phyloP scores from a whole-genome alignment of 2,329 filamentous ascomycete species.

The Chalara sp. region DNA sequence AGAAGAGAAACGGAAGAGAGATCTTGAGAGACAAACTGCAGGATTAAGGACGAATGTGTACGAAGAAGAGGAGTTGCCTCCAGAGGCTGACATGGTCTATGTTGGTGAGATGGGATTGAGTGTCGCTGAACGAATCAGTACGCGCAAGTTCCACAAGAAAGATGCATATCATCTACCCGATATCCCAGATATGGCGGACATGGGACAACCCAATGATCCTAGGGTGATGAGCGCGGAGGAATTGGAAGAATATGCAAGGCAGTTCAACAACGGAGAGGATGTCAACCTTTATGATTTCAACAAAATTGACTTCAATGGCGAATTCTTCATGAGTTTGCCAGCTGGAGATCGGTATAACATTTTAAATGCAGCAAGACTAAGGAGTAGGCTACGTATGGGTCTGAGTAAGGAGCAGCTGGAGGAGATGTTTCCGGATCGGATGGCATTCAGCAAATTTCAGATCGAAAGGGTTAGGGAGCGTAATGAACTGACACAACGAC shows the following conservation, averaged over 20 bases:
- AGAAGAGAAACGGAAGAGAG: slow-evolving; percentile 50
- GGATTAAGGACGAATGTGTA: slow-evolving; percentile 36
- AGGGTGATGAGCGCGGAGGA: slow-evolving; percentile 95
- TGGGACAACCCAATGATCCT: slow-evolving; percentile 87
- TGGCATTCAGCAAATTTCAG: slow-evolving; percentile 95
- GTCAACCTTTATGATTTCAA: slow-evolving; percentile 92
- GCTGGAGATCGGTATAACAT: slow-evolving; percentile 94
- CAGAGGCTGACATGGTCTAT: slow-evolving; percentile 69
- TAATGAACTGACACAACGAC: slow-evolving; percentile 86
- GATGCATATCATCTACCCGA: slow-evolving; percentile 95
- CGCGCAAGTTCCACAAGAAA: slow-evolving; percentile 77
- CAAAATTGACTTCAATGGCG: slow-evolving; percentile 95
- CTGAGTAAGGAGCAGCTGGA: slow-evolving; percentile 94
- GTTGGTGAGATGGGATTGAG: slow-evolving; percentile 84
- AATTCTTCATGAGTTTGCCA: slow-evolving; percentile 90
- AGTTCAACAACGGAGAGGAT: slow-evolving; percentile 89
- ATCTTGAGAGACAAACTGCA: slow-evolving; percentile 30
- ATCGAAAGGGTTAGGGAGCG: slow-evolving; percentile 89
- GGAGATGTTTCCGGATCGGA: slow-evolving; percentile 92
- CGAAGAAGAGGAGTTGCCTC: slow-evolving; percentile 62
- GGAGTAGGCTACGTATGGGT: slow-evolving; percentile 89
- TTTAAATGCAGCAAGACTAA: slow-evolving; percentile 81
- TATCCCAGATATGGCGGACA: slow-evolving; percentile 69
- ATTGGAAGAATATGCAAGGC: slow-evolving; percentile 84
- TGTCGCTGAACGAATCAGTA: slow-evolving; percentile 65